Evolutionary conservation across 345 rosid species (phyloP), one percentile per base, ranked within the genome.

Genomic region (Linum lewisii): DNA sequence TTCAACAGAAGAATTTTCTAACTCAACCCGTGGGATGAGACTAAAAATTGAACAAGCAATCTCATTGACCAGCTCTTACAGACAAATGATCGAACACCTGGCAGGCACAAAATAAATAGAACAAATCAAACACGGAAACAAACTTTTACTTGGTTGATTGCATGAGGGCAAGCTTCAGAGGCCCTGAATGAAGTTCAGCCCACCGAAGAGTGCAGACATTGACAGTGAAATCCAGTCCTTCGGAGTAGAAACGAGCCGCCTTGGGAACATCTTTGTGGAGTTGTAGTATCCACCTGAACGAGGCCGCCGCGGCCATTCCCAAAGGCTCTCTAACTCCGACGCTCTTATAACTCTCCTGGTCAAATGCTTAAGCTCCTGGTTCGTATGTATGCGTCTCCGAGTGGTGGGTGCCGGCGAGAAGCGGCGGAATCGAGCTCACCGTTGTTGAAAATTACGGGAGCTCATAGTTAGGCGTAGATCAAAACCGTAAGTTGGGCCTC

Each of bases 161-260:
- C 87, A 93, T 74, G 51, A 85, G 82, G 34, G 90, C 88, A 25
- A 89, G 90, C 74, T 80, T 93, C 45, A 93, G 86, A 21, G 92
- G 76, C 51, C 92, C 92, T 0, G 95, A 84, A n/a, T 90, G 80
- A 45, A 87, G 92, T 66, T 93, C 96, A 2, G 95, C 97, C 97
- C 92, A 93, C 29, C 95, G 87, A 51, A 78, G 83, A 18, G 97
- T 87, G 68, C 90, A 87, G 34, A 87, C 85, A 51, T 82, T 81
- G 59, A 87, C 83, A 9, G 95, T 75, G 70, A 90, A 80, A 60
- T 85, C 88, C 13, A 93, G 83, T 42, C 97, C 96, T 69, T 89
- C 73, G 15, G 84, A 80, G 76, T 93, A 93, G 80, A 93, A 87
- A n/a, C 77, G 75, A 57, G 95, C 88, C 9, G 96, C 93, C 63